These are phyloP conservation scores for Kernera saxatilis DNA, from an alignment of 345 rosid species.

Conservation along the genomic window DNA sequence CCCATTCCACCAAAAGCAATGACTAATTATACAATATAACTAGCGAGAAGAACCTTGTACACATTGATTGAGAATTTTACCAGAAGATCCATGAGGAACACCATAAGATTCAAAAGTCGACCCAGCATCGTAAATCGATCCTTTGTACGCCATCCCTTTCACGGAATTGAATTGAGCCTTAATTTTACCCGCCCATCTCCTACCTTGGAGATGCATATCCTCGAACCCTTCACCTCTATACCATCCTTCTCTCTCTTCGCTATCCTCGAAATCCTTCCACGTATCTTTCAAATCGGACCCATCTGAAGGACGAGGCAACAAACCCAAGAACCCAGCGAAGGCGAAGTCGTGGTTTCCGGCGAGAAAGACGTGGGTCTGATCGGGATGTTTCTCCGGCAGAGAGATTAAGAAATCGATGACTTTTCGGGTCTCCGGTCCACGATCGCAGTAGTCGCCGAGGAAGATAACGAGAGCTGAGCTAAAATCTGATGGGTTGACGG, in stretches of 20 bases:
- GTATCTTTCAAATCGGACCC: slow-evolving; percentile 53
- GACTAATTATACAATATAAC: not conserved
- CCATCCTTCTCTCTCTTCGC: slow-evolving; percentile 83
- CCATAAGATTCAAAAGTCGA: slow-evolving; percentile 80
- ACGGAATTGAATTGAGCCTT: slow-evolving; percentile 39
- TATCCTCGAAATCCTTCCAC: slow-evolving; percentile 53
- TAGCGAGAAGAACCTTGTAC: not conserved
- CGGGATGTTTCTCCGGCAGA: slow-evolving; percentile 48
- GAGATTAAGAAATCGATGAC: slow-evolving; percentile 63
- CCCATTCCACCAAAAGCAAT: not conserved
- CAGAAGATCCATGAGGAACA: slow-evolving; percentile 82
- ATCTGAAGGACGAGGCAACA: slow-evolving; percentile 43
- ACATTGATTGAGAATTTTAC: slow-evolving; percentile 24
- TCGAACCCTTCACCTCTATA: slow-evolving; percentile 65
- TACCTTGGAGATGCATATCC: slow-evolving; percentile 70
- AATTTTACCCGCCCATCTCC: slow-evolving; percentile 75
- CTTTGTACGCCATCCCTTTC: slow-evolving; percentile 53
- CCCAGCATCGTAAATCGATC: slow-evolving; percentile 79
- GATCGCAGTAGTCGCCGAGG: slow-evolving; percentile 95
- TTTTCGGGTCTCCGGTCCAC: slow-evolving; percentile 66
- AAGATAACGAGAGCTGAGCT: slow-evolving; percentile 62
- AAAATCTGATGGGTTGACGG: slow-evolving; percentile 45
- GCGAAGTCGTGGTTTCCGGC: slow-evolving; percentile 84
- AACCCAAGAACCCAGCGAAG: slow-evolving; percentile 61
- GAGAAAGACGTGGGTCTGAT: slow-evolving; percentile 65